These are phyloP conservation scores for Aegilops umbellulata DNA, from an alignment of 176 grass and related monocot genomes.

Conservation along the genomic window DNA sequence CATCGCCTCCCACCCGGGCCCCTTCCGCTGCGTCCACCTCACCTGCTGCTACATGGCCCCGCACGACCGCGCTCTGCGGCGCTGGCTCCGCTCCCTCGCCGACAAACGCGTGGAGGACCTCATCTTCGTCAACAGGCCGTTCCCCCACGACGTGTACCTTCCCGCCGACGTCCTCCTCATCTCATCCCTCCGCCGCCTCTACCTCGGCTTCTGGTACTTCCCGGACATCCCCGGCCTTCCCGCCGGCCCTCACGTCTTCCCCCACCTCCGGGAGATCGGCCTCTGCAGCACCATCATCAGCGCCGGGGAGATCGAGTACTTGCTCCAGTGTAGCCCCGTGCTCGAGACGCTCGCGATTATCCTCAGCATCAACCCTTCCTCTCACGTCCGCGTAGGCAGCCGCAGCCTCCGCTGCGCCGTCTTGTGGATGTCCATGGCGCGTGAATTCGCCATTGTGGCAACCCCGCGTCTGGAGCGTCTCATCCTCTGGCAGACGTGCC, in stretches of 20 bases:
- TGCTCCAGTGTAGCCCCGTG: background rate
- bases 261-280: background rate
- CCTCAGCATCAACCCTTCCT: background rate
- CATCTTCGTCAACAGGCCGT: background rate
- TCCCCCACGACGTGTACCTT: background rate
- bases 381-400: slow-evolving; percentile 4
- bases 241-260: background rate
- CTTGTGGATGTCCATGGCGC: background rate
- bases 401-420: slow-evolving; percentile 26
- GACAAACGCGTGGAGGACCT: slow-evolving; percentile 6
- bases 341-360: background rate
- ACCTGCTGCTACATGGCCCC: background rate
- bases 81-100: background rate
- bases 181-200: background rate
- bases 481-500: slow-evolving; percentile 7
- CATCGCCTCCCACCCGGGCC: slow-evolving; percentile 24
- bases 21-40: slow-evolving; percentile 9
- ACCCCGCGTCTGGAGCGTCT: slow-evolving; percentile 33
- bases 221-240: background rate
- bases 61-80: background rate
- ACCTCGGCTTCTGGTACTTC: background rate
- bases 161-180: background rate
- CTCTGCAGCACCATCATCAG: background rate
- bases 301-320: background rate
- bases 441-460: slow-evolving; percentile 6